Percentiles rank a stretch among this genome's conserved stretches.
These are phyloP conservation scores for Nicotiana attenuata DNA, from an alignment of 257 asterid species.

Conservation along the genomic window DNA sequence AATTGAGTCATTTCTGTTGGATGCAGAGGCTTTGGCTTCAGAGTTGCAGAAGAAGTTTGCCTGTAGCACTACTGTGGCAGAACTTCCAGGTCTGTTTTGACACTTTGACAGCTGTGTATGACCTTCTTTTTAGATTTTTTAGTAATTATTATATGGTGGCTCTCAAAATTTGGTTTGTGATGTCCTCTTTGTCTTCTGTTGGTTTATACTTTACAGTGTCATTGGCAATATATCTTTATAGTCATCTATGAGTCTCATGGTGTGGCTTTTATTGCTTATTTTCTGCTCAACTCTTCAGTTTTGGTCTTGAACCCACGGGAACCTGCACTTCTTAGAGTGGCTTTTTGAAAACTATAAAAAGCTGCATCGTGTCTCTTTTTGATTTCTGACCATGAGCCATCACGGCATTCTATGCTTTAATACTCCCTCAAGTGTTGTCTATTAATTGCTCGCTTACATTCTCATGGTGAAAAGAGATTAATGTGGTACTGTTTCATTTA, in stretches of 20 bases:
- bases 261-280: neutral
- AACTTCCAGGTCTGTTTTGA: constrained; percentile 70
- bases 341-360: neutral
- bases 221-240: neutral
- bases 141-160: neutral
- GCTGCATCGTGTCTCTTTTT: neutral
- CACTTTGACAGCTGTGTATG: neutral
- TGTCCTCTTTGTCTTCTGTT: neutral
- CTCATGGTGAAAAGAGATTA: neutral
- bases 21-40: constrained; percentile 79
- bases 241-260: neutral
- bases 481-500: neutral
- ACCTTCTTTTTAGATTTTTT: neutral
- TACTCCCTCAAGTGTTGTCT: neutral
- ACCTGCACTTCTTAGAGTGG: neutral
- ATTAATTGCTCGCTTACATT: neutral
- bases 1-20: constrained; percentile 78
- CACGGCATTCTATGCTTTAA: neutral
- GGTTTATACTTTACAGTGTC: neutral
- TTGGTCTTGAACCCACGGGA: neutral
- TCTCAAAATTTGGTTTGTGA: neutral
- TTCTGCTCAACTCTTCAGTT: neutral
- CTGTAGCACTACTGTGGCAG: constrained; percentile 86
- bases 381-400: neutral
- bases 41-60: constrained; percentile 98